Percentiles rank a stretch among this genome's conserved stretches.
These are phyloP conservation scores for Paecilomyces formosus DNA, from an alignment of 2,329 filamentous ascomycete species.

Conservation along the genomic window DNA sequence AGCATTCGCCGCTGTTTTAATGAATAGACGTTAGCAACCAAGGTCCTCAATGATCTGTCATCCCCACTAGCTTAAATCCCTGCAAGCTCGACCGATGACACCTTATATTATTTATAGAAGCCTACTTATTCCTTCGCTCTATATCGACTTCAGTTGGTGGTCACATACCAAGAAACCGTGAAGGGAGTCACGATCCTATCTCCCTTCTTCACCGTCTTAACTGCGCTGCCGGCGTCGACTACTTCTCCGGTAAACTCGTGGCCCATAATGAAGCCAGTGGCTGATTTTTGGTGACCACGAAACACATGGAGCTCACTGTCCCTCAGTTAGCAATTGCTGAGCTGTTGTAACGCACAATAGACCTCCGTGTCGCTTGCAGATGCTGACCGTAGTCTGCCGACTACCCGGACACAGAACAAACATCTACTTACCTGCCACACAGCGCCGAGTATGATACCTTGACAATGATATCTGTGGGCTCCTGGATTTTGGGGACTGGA, in stretches of 20 bases:
- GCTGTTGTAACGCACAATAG: neutral
- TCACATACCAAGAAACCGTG: slow-evolving; percentile 64
- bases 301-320: slow-evolving; percentile 75
- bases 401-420: neutral
- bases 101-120: neutral
- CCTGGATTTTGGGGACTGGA: slow-evolving; percentile 66
- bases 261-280: slow-evolving; percentile 58
- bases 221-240: slow-evolving; percentile 57
- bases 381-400: neutral
- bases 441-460: slow-evolving; percentile 77
- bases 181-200: slow-evolving; percentile 80
- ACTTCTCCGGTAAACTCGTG: slow-evolving; percentile 83
- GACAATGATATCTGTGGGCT: slow-evolving; percentile 69
- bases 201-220: slow-evolving; percentile 63
- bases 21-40: slow-evolving; percentile 3
- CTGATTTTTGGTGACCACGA: slow-evolving; percentile 68
- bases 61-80: neutral
- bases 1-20: slow-evolving; percentile 56
- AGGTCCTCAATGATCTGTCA: slow-evolving; percentile 2
- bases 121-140: neutral
- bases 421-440: slow-evolving; percentile 65
- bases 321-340: neutral
- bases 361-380: neutral
- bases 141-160: neutral
- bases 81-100: neutral